A percentile compares a stretch with the other conserved stretches of the same genome.
Conservation (phyloP, 2,329 filamentous ascomycete species). For the Penicillium sp. region DNA sequence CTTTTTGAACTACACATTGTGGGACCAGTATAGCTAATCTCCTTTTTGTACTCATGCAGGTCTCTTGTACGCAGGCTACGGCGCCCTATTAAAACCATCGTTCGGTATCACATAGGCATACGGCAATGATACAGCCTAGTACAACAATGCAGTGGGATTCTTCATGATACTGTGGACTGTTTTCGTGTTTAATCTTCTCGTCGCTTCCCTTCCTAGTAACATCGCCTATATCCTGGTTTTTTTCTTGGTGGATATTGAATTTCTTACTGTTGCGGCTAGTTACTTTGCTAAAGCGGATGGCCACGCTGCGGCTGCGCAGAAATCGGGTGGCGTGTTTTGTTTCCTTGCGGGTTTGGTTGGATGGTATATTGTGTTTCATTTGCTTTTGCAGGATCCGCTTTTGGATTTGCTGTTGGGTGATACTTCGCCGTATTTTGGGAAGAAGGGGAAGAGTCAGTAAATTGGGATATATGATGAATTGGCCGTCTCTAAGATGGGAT, state of each 20-base stretch:
- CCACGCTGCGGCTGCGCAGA: constrained; percentile 45
- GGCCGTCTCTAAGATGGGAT: neutral
- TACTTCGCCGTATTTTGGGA: constrained; percentile 49
- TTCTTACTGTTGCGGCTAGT: constrained; percentile 51
- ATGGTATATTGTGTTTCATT: constrained; percentile 53
- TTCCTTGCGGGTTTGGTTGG: constrained; percentile 56
- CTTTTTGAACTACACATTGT: neutral
- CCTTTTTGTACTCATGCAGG: constrained; percentile 31
- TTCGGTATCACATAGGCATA: constrained; percentile 56
- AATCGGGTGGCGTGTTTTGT: constrained; percentile 54
- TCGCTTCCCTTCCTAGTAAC: constrained; percentile 54
- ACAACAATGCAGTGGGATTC: constrained; percentile 59
- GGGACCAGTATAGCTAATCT: no score
- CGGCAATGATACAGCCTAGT: constrained; percentile 48
- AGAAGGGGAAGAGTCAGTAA: constrained; percentile 31
- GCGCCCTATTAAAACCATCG: constrained; percentile 54
- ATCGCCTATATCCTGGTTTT: constrained; percentile 58
- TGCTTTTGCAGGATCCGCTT: constrained; percentile 50
- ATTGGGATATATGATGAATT: no score
- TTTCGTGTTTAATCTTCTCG: constrained; percentile 54
- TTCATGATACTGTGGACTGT: constrained; percentile 58
- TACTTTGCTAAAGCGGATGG: constrained; percentile 57
- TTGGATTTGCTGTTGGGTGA: constrained; percentile 52
- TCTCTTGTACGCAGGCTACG: constrained; percentile 59
- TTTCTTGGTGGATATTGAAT: constrained; percentile 54